Percentiles rank a stretch among this genome's conserved stretches.
Conservation (phyloP, 208 protist genomes). For the Trypanosoma boissoni region DNA sequence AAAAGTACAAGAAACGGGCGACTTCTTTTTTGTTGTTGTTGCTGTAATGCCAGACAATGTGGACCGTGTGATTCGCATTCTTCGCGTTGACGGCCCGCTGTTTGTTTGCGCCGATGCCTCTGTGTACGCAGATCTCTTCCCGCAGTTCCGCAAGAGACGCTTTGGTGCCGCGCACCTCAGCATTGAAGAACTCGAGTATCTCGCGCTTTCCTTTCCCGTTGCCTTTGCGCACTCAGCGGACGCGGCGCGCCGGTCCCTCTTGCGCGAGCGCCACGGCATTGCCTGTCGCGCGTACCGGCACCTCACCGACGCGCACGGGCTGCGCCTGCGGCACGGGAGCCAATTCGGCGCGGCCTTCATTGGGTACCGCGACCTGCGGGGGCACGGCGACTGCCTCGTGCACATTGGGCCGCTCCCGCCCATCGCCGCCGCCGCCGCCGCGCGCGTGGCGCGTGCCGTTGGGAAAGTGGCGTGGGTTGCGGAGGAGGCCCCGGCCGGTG, state of each 20-base stretch:
- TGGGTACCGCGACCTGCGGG: conserved; percentile 34
- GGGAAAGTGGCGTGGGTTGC: conserved; percentile 40
- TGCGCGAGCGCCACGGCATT: conserved; percentile 20
- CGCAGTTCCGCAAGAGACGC: conserved; percentile 47
- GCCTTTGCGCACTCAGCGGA: conserved; percentile 24
- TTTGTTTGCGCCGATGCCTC: conserved; percentile 24
- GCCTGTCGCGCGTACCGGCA: conserved; percentile 48
- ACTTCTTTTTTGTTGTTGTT: background rate
- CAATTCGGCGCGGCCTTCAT: conserved; percentile 67
- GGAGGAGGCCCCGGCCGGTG: conserved; percentile 7
- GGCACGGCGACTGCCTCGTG: conserved; percentile 56
- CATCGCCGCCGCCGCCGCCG: conserved; percentile 35
- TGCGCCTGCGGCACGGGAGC: conserved; percentile 58
- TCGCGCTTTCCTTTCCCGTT: conserved; percentile 23
- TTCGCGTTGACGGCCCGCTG: conserved; percentile 13
- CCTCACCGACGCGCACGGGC: conserved; percentile 35
- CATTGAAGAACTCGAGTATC: conserved; percentile 52
- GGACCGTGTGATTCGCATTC: conserved; percentile 9
- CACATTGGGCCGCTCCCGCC: conserved; percentile 43
- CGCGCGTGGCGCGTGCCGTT: conserved; percentile 52
- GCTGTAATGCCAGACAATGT: background rate
- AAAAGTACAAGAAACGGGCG: background rate
- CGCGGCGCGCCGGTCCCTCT: conserved; percentile 8
- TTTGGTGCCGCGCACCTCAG: conserved; percentile 32
- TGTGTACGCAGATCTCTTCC: conserved; percentile 22